Percentiles rank a stretch among this genome's conserved stretches.
Evolutionary conservation across 805 yeast genomes (phyloP).

Genomic region (Nematodospora valgi): DNA sequence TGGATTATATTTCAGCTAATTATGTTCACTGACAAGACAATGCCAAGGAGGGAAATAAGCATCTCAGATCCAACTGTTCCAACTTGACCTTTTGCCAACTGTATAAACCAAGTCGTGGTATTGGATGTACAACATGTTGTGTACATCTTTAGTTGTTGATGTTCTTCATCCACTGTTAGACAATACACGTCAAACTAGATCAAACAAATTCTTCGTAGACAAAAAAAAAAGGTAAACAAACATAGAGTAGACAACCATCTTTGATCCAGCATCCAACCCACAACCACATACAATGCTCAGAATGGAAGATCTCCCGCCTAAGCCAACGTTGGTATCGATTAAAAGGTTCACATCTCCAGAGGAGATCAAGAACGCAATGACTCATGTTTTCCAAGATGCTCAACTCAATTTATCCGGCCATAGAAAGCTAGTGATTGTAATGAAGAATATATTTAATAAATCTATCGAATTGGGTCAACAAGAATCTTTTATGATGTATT

Average conservation of each 20-base stretch:
- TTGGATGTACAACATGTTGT: no score
- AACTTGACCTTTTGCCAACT: no score
- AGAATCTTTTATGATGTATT: conserved; percentile 56
- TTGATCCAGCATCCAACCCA: background rate
- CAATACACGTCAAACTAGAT: background rate
- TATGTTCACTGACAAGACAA: no score
- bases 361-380: conserved; percentile 41
- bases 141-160: no score
- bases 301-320: conserved; percentile 4
- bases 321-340: conserved; percentile 16
- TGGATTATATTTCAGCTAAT: no score
- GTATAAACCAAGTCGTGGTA: no score
- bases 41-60: no score
- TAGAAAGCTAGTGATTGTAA: conserved; percentile 62
- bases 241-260: background rate
- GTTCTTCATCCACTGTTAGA: no score
- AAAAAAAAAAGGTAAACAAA: conserved; percentile 5
- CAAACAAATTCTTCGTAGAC: background rate
- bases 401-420: conserved; percentile 75
- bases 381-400: conserved; percentile 75
- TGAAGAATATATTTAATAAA: conserved; percentile 56
- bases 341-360: conserved; percentile 17
- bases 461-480: conserved; percentile 51
- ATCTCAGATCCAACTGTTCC: no score
- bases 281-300: background rate